phyloP scores from a whole-genome alignment of 352 stramenopile genomes.

The Phytophthora palmivora region DNA sequence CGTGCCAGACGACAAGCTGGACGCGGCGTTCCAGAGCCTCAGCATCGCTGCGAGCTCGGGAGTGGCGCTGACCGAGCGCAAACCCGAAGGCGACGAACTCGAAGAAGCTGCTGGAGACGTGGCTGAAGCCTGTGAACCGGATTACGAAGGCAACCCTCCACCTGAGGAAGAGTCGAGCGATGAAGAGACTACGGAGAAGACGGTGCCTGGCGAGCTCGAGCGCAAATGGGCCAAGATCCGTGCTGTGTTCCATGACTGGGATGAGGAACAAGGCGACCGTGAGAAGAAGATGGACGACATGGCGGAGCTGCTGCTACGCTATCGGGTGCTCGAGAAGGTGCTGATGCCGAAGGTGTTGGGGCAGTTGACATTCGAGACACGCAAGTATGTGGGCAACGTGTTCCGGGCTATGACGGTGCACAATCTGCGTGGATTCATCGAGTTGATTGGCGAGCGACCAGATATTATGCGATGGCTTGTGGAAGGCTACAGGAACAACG shows the following conservation, averaged over 20 bases:
- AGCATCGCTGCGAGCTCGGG: constrained; percentile 43
- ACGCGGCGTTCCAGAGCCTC: constrained; percentile 55
- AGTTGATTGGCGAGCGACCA: constrained; percentile 61
- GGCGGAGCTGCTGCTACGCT: constrained; percentile 75
- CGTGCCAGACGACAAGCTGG: constrained; percentile 67
- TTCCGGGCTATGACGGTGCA: constrained; percentile 83
- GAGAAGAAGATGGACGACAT: constrained; percentile 86
- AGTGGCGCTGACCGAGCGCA: constrained; percentile 22
- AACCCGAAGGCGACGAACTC: constrained; percentile 28
- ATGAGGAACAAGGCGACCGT: constrained; percentile 70
- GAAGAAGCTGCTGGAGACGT: constrained; percentile 17
- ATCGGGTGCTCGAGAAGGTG: constrained; percentile 77
- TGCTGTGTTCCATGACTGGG: constrained; percentile 77
- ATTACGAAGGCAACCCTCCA: constrained; percentile 33
- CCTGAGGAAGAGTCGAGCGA: constrained; percentile 64
- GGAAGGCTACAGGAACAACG: constrained; percentile 77
- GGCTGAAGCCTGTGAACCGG: constrained; percentile 28
- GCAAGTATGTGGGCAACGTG: constrained; percentile 82
- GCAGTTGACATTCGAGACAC: constrained; percentile 82
- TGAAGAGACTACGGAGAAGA: constrained; percentile 69
- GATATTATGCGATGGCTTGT: constrained; percentile 81
- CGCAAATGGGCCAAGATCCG: constrained; percentile 79
- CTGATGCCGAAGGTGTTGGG: constrained; percentile 74
- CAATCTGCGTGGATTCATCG: constrained; percentile 68
- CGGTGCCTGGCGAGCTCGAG: constrained; percentile 77